A percentile compares a stretch with the other conserved stretches of the same genome.
These are phyloP conservation scores for Dactylellina parvicollis DNA, from an alignment of 2,329 filamentous ascomycete species.

Conservation along the genomic window DNA sequence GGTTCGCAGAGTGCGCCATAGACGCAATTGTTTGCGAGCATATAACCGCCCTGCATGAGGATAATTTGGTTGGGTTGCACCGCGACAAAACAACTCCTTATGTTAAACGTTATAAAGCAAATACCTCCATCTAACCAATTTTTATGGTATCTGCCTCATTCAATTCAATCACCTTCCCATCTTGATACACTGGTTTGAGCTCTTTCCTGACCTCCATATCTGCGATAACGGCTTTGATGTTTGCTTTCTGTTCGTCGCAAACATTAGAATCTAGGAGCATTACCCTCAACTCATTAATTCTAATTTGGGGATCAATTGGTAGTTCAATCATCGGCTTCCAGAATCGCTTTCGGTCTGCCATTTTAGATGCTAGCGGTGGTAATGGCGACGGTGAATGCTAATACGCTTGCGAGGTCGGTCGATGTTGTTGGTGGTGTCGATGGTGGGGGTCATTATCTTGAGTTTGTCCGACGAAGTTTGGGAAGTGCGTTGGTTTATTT, in stretches of 20 bases:
- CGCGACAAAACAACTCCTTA: neutral
- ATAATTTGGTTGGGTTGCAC: neutral
- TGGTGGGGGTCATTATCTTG: no score
- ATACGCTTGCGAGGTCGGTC: no score
- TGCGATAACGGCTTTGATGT: constrained; percentile 8
- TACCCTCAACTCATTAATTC: constrained; percentile 4
- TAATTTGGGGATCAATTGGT: constrained; percentile 6
- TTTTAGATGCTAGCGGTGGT: constrained; percentile 1
- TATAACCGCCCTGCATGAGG: neutral
- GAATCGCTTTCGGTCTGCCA: constrained; percentile 1
- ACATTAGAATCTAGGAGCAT: neutral
- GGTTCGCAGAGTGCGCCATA: neutral
- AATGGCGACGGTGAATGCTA: no score
- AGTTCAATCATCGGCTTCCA: constrained; percentile 5
- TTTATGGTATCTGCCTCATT: neutral
- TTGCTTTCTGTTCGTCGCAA: constrained; percentile 5
- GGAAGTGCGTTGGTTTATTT: no score
- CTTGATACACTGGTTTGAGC: neutral
- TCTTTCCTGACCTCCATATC: neutral
- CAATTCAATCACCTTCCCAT: neutral
- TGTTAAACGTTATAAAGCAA: neutral
- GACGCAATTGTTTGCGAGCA: neutral
- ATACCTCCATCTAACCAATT: constrained; percentile 4
- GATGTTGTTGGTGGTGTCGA: no score
- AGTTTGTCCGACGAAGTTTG: no score